phyloP scores from a whole-genome alignment of 345 rosid species.

The Atalantia buxifolia region DNA sequence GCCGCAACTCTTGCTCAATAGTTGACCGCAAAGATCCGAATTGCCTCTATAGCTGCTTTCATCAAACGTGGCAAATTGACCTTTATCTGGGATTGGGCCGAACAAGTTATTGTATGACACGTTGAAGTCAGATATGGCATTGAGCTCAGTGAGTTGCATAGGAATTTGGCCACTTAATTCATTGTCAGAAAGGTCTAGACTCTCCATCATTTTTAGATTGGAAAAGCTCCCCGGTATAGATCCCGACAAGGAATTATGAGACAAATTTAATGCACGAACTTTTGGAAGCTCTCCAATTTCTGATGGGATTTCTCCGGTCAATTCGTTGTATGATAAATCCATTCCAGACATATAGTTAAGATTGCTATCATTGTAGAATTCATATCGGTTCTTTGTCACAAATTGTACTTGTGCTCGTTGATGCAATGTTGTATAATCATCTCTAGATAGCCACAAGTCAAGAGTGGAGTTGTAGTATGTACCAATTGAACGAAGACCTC shows the following conservation, averaged over 20 bases:
- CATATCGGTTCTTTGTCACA: constrained; percentile 18
- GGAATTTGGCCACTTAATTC: constrained; percentile 21
- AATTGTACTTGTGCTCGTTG: not conserved
- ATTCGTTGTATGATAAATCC: constrained; percentile 24
- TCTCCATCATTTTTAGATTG: not conserved
- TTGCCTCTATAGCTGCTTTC: not conserved
- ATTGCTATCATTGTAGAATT: constrained; percentile 19
- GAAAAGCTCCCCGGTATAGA: constrained; percentile 22
- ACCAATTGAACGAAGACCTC: not conserved
- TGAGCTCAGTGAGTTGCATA: not conserved
- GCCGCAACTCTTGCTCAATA: not conserved
- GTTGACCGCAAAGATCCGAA: not conserved
- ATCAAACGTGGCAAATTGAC: not conserved
- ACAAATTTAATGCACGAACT: constrained; percentile 18
- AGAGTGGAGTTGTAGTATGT: not conserved
- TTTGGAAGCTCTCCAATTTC: constrained; percentile 19
- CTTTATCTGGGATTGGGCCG: not conserved
- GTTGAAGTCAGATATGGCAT: not conserved
- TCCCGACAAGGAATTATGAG: not conserved
- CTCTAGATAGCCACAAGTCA: not conserved
- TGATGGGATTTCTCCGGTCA: constrained; percentile 18
- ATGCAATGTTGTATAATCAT: no score
- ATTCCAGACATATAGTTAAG: constrained; percentile 5
- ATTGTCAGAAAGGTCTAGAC: not conserved
- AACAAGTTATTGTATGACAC: not conserved